Evolutionary conservation across 345 rosid genomes (phyloP), one percentile per base, ranked within the genome.

Genomic region (Bruguiera sexangula): DNA sequence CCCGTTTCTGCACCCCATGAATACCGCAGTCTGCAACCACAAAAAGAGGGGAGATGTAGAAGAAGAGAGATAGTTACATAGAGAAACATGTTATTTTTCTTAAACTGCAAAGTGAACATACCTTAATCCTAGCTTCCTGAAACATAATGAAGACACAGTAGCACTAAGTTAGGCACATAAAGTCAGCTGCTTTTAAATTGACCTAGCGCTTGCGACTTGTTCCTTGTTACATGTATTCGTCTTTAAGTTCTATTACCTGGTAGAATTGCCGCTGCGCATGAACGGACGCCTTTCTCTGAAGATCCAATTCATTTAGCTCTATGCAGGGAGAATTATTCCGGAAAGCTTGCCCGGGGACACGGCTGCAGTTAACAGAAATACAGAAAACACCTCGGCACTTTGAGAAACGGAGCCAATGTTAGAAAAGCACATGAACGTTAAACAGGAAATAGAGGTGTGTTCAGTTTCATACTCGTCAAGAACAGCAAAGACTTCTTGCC

Each of bases 101-200:
- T 22, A 3, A 15, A 55, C 30, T 3, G 60, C 16, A 11, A 29
- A 56, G 34, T 9, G 24, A 43, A 32, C 80, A 46, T 70, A 93
- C 98, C 98, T 91, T 85, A 67, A 93, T 89, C 73, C 79, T 76
- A n/a, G 97, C 94, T 81, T 82, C 96, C 98, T 93, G 87, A 69
- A 68, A 73, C 10, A 50, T 39, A 13, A 13, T 20, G 21, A 48
- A 69, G 59, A 71, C 60, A 66, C 13, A 65, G 27, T 19, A 52
- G 36, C 21, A 24, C 19, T 64, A 57, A 54, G 32, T 58, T 6
- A 66, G 65, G 10, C 31, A 21, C 6, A 13, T 18, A 5, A 8
- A 13, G 10, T 15, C 50, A 19, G 6, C 5, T 3, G 7, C 29
- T 6, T 5, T 30, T 29, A 64, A 71, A 43, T 64, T 26, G 32